Conservation (phyloP, 768 basidiomycete genomes). For the Leccinum rimulosum region DNA sequence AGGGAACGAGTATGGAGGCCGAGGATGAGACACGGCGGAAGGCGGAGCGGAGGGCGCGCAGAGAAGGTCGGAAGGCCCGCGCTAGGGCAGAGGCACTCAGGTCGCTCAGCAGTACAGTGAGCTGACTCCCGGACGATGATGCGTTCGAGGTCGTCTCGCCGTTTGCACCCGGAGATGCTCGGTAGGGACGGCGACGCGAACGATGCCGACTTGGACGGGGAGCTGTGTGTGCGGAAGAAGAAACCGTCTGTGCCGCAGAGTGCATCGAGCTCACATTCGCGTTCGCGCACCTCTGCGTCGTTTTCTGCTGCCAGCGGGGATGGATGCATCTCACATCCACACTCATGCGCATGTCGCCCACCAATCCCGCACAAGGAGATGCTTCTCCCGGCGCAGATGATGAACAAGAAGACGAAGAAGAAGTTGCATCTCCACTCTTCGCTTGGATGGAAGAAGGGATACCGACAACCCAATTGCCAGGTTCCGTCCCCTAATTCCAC, state of each 20-base stretch:
- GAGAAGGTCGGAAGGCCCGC: constrained; percentile 45
- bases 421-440: no score
- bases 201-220: constrained; percentile 60
- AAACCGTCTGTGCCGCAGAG: no score
- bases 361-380: constrained; percentile 28
- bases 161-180: constrained; percentile 11
- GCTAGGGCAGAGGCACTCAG: constrained; percentile 34
- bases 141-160: constrained; percentile 38
- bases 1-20: constrained; percentile 31
- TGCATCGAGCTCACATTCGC: no score
- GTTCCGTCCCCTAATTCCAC: no score
- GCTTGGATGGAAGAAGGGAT: no score
- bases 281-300: constrained; percentile 59
- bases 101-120: constrained; percentile 31
- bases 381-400: constrained; percentile 19
- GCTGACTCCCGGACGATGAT: constrained; percentile 21
- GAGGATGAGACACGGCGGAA: constrained; percentile 43
- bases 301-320: constrained; percentile 34
- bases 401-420: constrained; percentile 8
- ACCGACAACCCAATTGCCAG: no score
- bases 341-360: constrained; percentile 25
- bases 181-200: constrained; percentile 28
- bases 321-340: constrained; percentile 20
- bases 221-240: no score
- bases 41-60: constrained; percentile 46